Percentiles rank a stretch among this genome's conserved stretches.
Conservation (phyloP, 2,329 filamentous ascomycete genomes). For the Rhynchosporium secalis region DNA sequence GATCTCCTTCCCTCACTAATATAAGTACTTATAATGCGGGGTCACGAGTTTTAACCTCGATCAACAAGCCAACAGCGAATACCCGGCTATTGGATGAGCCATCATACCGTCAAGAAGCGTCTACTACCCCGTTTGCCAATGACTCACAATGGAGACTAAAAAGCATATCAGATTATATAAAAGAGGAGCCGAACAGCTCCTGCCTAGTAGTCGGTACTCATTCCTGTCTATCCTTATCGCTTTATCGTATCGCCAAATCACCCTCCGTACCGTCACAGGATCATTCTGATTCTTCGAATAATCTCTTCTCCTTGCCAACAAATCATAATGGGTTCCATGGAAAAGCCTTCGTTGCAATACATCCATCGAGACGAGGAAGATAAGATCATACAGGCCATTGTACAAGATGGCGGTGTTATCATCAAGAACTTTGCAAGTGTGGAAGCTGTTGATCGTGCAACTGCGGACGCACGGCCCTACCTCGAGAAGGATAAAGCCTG, state of each 20-base stretch:
- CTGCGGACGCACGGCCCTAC: constrained; percentile 28
- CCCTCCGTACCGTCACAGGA: no score
- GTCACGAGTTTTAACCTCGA: background rate
- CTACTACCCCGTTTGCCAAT: constrained; percentile 11
- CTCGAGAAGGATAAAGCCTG: constrained; percentile 32
- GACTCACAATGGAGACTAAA: background rate
- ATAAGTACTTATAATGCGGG: background rate
- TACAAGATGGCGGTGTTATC: constrained; percentile 23
- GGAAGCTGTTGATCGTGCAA: constrained; percentile 24
- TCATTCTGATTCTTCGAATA: no score
- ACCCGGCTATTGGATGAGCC: no score
- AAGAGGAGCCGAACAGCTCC: background rate
- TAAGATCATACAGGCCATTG: constrained; percentile 23
- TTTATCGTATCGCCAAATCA: no score
- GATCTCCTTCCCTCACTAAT: constrained; percentile 15
- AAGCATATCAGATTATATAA: background rate
- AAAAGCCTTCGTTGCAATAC: constrained; percentile 14
- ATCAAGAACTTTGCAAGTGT: constrained; percentile 26
- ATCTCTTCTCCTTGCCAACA: background rate
- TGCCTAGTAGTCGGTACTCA: no score
- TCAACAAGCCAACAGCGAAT: constrained; percentile 7
- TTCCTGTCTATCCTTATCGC: no score
- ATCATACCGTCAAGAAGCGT: constrained; percentile 13
- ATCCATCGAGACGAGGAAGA: constrained; percentile 22
- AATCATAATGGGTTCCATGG: constrained; percentile 17